Evolutionary conservation across 768 basidiomycete species (phyloP), one percentile per base, ranked within the genome.

Genomic region (Saitozyma sp.): DNA sequence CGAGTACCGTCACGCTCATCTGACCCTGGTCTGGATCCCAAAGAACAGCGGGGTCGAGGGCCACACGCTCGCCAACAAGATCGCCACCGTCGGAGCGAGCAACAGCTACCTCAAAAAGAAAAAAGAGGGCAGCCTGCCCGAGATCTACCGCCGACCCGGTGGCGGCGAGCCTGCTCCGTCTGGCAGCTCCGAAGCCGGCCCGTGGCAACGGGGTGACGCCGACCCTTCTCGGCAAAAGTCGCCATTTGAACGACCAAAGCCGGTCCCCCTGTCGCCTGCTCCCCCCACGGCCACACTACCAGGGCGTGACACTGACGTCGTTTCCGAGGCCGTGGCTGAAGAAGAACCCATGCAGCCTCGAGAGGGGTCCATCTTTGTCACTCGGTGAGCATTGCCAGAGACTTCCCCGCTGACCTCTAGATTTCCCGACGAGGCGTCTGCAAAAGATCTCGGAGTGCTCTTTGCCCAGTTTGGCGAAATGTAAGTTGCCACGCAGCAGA

Each of bases 11-110:
- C 61, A 67, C 13, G 71, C 77, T 7, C 69, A 70, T 19, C 63
- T 79, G 53, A 75, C 76, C 8, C 67, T 79, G n/a, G 73, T 73
- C 37, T 79, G 78, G 78, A 63, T 79, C 19, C 78, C 78, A 0
- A 69, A 67, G 50, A 65, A 73, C 50, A 63, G 62, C 59, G 67
- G 66, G 9, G 65, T 77, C 17, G 75, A 76, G 39, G 78, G 78
- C 4, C 71, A 76, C 55, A 67, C 72, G 37, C 60, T 79, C 5
- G 76, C 78, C 8, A 72, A 76, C 56, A 73, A 73, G 52, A 77
- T 74, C 11, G 78, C 78, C 4, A 67, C 69, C 16, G 69, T 71
- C 4, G 78, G 68, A 0, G 71, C 74, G 14, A 76, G 74, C 46
- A 79, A 77, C 50, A 68, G 65, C 14, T 75, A 74, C 43, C 54